A percentile compares a stretch with the other conserved stretches of the same genome.
These are phyloP conservation scores for Pseudonitzschia multistriata DNA, from an alignment of 108 stramenopile species.

Conservation along the genomic window DNA sequence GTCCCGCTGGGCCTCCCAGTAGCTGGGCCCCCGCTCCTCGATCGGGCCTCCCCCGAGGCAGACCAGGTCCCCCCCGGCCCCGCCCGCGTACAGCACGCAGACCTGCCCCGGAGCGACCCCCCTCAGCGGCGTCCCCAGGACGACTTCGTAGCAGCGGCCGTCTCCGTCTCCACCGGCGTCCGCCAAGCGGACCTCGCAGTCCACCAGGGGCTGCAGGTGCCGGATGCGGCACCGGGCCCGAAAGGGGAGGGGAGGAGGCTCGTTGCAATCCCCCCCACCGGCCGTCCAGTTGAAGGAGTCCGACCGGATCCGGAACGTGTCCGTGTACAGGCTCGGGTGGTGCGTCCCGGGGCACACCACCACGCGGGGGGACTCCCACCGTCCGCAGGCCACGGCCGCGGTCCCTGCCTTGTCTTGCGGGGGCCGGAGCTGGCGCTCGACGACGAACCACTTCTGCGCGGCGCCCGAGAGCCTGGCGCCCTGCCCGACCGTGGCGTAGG, in stretches of 20 bases:
- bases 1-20: conserved; percentile 46
- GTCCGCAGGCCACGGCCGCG: neutral
- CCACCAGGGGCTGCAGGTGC: conserved; percentile 74
- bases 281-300: conserved; percentile 70
- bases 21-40: conserved; percentile 38
- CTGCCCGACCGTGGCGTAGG: conserved; percentile 81
- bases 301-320: conserved; percentile 47
- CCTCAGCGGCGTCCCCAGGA: conserved; percentile 60
- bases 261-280: conserved; percentile 5
- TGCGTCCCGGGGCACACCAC: conserved; percentile 80
- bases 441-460: conserved; percentile 75
- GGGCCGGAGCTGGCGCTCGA: conserved; percentile 30
- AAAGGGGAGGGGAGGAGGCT: conserved; percentile 40
- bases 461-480: conserved; percentile 85
- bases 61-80: conserved; percentile 50
- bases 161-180: neutral
- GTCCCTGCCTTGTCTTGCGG: neutral
- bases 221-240: conserved; percentile 58
- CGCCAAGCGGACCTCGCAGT: conserved; percentile 47
- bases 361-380: conserved; percentile 38
- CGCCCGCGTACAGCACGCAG: conserved; percentile 61
- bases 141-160: conserved; percentile 11
- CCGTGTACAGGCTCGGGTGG: conserved; percentile 77
- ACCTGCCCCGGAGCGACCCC: conserved; percentile 81
- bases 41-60: conserved; percentile 85